Evolutionary conservation across 2,329 filamentous ascomycete species (phyloP), one percentile per base, ranked within the genome.

Genomic region (Pseudogymnoascus verrucosus): DNA sequence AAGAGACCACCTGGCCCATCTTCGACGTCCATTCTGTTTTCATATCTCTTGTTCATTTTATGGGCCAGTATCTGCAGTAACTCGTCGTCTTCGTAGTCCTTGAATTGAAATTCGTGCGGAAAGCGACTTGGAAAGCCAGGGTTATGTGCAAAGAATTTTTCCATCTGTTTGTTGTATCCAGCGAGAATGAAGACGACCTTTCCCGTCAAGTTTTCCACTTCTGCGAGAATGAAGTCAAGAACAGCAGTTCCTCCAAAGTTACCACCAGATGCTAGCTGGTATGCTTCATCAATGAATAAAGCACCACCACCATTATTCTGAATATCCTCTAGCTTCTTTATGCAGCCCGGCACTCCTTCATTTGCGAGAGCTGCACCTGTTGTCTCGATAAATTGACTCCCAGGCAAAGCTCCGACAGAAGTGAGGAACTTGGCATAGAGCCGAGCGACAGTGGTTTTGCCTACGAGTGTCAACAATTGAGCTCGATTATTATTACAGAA

Each of bases 371-470:
- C 14, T 7, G 37, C 37, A 6, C 37, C 37, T n/a, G 37, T n/a
- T 6, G 37, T 39, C 14, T 39, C 37, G 5, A 39, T 4, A 39
- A 39, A 39, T 6, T 14, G 5, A 39, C 37, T 39, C 5, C 37
- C 37, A 16, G 37, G 37, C 14, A 39, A n/a, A 39, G 37, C 37
- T 6, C 37, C 37, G 37, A 39, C 37, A 39, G 37, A 39, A n/a
- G 37, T 14, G 14, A 16, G 14, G 5, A 16, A 39, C 14, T 16
- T 39, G 42, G 59, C 57, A 64, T 89, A 91, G 0, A 89, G 73
- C 0, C 88, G 80, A 1, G 89, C 89, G 0, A 92, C 85, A 0
- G 89, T 92, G 0, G 89, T 93, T 74, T 68, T 74, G 81, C 86
- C 87, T 62, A 34, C 10, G 10, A 34, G 8, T 34, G 31, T 34